These are phyloP conservation scores for Vigna nakashimae DNA, from an alignment of 306 rosid species.

Conservation along the genomic window DNA sequence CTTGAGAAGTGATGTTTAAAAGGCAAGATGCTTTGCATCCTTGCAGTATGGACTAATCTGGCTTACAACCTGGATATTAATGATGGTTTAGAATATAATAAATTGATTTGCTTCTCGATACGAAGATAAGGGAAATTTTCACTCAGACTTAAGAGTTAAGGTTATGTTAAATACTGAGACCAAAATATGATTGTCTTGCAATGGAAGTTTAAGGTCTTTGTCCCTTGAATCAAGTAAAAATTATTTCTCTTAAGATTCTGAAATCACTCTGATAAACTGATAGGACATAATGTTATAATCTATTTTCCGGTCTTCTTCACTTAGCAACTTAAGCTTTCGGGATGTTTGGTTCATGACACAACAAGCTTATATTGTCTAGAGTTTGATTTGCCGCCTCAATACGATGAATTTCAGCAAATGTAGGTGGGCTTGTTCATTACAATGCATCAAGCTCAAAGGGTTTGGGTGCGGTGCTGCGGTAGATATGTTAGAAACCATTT, in stretches of 20 bases:
- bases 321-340: neutral
- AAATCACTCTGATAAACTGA: constrained; percentile 12
- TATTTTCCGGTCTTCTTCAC: neutral
- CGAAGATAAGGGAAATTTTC: constrained; percentile 2
- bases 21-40: neutral
- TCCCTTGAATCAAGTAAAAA: neutral
- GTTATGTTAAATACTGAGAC: neutral
- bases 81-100: constrained; percentile 5
- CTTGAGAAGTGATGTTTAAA: constrained; percentile 32
- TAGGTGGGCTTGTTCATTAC: neutral
- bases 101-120: constrained; percentile 30
- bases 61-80: constrained; percentile 15
- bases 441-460: neutral
- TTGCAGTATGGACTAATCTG: constrained; percentile 19
- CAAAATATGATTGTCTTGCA: constrained; percentile 1
- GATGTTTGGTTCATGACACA: neutral
- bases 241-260: neutral
- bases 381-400: neutral
- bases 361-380: neutral
- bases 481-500: neutral
- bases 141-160: constrained; percentile 13
- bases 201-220: neutral
- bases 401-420: neutral
- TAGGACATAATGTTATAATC: neutral
- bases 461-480: neutral